Percentiles rank a stretch among this genome's conserved stretches.
These are phyloP conservation scores for Fragilaria crotonensis DNA, from an alignment of 108 stramenopile species.

Conservation along the genomic window DNA sequence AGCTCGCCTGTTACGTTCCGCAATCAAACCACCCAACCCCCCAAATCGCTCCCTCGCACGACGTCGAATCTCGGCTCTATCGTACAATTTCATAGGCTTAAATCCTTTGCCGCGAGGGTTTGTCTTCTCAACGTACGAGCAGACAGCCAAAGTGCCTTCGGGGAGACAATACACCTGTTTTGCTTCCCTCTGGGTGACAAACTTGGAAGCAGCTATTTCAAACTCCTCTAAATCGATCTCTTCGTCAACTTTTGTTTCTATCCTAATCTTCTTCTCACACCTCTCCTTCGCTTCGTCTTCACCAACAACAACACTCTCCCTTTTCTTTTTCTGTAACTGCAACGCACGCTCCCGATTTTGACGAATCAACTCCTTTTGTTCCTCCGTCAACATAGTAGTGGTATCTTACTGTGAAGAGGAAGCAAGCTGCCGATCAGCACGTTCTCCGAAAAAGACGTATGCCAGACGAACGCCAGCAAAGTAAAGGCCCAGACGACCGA, in stretches of 20 bases:
- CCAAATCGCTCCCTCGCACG: slow-evolving; percentile 63
- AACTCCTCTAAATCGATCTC: slow-evolving; percentile 52
- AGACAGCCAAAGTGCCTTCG: slow-evolving; percentile 72
- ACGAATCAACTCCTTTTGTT: slow-evolving; percentile 67
- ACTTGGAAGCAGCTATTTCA: slow-evolving; percentile 56
- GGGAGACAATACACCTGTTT: slow-evolving; percentile 67
- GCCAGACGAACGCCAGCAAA: slow-evolving; percentile 63
- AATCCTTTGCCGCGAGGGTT: slow-evolving; percentile 65
- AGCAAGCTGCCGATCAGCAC: slow-evolving; percentile 6
- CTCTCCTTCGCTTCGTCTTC: slow-evolving; percentile 4
- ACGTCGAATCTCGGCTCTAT: slow-evolving; percentile 54
- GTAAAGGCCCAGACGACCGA: slow-evolving; percentile 63
- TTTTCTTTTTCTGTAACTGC: slow-evolving; percentile 42
- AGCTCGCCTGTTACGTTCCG: slow-evolving; percentile 50
- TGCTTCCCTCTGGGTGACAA: slow-evolving; percentile 66
- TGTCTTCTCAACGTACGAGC: slow-evolving; percentile 36
- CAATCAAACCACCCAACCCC: slow-evolving; percentile 53
- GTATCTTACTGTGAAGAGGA: background rate
- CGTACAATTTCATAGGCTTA: slow-evolving; percentile 69
- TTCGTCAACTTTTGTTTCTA: slow-evolving; percentile 7
- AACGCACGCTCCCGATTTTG: slow-evolving; percentile 65
- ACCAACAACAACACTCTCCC: slow-evolving; percentile 19
- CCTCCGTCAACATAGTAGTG: slow-evolving; percentile 42
- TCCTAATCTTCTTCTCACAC: background rate
- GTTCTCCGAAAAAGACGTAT: slow-evolving; percentile 62